phyloP scores from a whole-genome alignment of 768 basidiomycete species.

The Agrocybe pediades region DNA sequence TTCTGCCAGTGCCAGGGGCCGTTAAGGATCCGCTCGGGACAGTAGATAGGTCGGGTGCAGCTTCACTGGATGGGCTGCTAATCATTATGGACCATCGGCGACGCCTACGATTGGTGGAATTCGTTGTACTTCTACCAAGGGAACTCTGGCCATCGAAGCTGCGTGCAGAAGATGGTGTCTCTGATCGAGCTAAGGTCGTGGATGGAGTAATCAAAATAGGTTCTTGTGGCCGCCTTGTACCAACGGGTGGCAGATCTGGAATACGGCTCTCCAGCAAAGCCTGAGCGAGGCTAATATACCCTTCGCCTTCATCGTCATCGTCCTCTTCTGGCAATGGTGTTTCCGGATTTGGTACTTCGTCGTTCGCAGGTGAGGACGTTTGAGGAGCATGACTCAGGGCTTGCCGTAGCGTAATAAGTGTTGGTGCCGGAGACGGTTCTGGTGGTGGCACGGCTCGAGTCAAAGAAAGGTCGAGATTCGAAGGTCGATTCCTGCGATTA shows the following conservation, averaged over 20 bases:
- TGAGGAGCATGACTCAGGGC: slow-evolving; percentile 55
- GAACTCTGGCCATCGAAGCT: slow-evolving; percentile 44
- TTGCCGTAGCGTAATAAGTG: slow-evolving; percentile 66
- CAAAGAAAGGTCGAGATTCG: slow-evolving; percentile 65
- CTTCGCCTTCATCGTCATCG: slow-evolving; percentile 65
- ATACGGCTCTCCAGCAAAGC: slow-evolving; percentile 79
- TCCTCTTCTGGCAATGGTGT: slow-evolving; percentile 48
- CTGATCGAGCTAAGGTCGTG: slow-evolving; percentile 36
- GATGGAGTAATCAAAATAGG: slow-evolving; percentile 64
- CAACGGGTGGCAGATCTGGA: slow-evolving; percentile 72
- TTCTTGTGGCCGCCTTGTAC: slow-evolving; percentile 64
- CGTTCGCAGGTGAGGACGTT: slow-evolving; percentile 18
- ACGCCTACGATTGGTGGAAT: slow-evolving; percentile 44
- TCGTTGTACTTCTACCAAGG: slow-evolving; percentile 25
- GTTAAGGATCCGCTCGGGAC: slow-evolving; percentile 27
- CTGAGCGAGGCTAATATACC: slow-evolving; percentile 71
- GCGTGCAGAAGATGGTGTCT: slow-evolving; percentile 47
- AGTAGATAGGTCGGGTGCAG: slow-evolving; percentile 12
- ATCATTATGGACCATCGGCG: slow-evolving; percentile 67
- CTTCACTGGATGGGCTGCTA: slow-evolving; percentile 22
- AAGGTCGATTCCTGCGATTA: slow-evolving; percentile 56
- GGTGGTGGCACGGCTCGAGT: slow-evolving; percentile 39
- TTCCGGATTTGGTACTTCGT: slow-evolving; percentile 30
- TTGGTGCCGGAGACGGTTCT: slow-evolving; percentile 62
- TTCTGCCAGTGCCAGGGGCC: slow-evolving; percentile 21